Conservation (phyloP, 1,284 basidiomycete species). For the Leccinum angustisporum region DNA sequence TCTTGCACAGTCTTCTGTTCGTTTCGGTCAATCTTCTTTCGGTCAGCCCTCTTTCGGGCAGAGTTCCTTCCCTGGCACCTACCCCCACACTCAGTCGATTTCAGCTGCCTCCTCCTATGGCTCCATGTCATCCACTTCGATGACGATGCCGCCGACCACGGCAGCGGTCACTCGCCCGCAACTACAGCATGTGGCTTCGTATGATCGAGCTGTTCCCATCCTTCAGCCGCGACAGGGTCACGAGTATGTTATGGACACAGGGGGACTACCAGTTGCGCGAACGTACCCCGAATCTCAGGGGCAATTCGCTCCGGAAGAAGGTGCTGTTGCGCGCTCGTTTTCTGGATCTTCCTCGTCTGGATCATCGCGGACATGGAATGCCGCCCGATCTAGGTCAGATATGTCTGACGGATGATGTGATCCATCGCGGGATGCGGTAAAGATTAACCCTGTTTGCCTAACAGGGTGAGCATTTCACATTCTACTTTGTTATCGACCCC, state of each 20-base stretch:
- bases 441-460: not conserved
- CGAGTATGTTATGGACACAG: slow-evolving; percentile 15
- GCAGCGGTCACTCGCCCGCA: not conserved
- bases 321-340: not conserved
- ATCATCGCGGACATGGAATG: slow-evolving; percentile 24
- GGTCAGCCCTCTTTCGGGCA: slow-evolving; percentile 24
- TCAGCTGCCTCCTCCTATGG: slow-evolving; percentile 6
- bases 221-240: slow-evolving; percentile 13
- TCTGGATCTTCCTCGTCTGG: slow-evolving; percentile 16
- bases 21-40: slow-evolving; percentile 29
- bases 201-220: slow-evolving; percentile 7
- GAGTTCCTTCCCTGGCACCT: slow-evolving; percentile 12
- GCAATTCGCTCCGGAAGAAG: not conserved
- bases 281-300: slow-evolving; percentile 6
- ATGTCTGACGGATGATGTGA: slow-evolving; percentile 9
- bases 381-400: slow-evolving; percentile 9
- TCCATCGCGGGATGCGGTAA: not conserved
- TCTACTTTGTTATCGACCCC: not conserved
- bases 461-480: slow-evolving; percentile 3
- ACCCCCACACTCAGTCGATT: slow-evolving; percentile 8
- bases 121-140: slow-evolving; percentile 10
- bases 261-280: slow-evolving; percentile 5
- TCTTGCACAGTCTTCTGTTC: slow-evolving; percentile 7
- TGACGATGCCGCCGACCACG: not conserved
- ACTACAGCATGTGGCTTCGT: slow-evolving; percentile 1